Conservation (phyloP, 2,329 filamentous ascomycete species). For the Nothophoma quercina region DNA sequence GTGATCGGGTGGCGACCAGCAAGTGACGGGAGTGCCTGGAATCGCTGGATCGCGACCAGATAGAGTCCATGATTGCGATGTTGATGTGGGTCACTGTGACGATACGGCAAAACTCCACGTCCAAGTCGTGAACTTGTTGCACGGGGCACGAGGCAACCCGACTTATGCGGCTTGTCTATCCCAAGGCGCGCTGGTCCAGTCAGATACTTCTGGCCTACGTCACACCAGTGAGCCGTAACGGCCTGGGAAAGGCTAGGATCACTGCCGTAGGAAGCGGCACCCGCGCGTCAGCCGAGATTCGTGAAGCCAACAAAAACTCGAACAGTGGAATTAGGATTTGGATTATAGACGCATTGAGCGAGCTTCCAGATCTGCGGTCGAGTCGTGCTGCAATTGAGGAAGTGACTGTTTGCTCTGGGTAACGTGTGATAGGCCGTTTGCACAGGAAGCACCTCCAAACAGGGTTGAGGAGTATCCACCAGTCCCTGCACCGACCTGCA, state of each 20-base stretch:
- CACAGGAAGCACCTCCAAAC: slow-evolving; percentile 17
- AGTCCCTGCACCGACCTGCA: slow-evolving; percentile 8
- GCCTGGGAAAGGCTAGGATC: slow-evolving; percentile 3
- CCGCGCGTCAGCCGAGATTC: slow-evolving; percentile 18
- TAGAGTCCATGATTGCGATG: neutral
- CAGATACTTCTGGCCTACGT: slow-evolving; percentile 14
- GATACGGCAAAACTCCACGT: neutral
- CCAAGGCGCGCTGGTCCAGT: slow-evolving; percentile 2
- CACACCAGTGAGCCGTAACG: slow-evolving; percentile 12
- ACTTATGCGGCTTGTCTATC: neutral
- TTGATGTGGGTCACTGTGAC: neutral
- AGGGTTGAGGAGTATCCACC: slow-evolving; percentile 13
- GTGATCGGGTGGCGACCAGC: slow-evolving; percentile 1
- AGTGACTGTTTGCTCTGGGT: slow-evolving; percentile 9
- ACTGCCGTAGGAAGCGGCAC: slow-evolving; percentile 9
- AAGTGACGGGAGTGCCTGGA: slow-evolving; percentile 6
- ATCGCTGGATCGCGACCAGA: neutral
- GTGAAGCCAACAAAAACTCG: slow-evolving; percentile 21
- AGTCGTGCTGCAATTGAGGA: slow-evolving; percentile 27
- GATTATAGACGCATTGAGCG: neutral
- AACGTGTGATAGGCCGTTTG: slow-evolving; percentile 26
- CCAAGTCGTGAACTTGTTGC: neutral
- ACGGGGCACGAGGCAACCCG: neutral
- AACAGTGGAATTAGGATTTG: slow-evolving; percentile 3
- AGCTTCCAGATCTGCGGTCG: neutral